Evolutionary conservation across 1,284 basidiomycete species (phyloP).

Genomic region (Xanthoconium separans): DNA sequence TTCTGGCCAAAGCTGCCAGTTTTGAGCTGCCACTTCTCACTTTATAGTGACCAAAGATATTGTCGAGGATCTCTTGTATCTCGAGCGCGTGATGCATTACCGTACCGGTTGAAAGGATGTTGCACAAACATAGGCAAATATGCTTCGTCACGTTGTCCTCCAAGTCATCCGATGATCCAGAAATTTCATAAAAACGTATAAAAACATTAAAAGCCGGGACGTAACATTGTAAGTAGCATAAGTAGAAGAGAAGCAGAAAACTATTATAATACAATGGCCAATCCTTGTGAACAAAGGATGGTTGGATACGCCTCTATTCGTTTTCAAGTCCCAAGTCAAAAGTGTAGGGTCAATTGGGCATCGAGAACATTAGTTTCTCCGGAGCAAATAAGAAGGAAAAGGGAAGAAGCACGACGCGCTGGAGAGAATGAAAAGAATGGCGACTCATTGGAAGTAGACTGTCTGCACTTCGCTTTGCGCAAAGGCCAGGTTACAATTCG

Average conservation of each 20-base stretch:
- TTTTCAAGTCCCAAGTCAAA: neutral
- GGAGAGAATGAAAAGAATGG: neutral
- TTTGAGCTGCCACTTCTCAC: neutral
- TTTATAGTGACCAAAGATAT: too few species aligned
- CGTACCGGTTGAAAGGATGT: too few species aligned
- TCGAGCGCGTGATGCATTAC: too few species aligned
- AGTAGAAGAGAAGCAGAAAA: neutral
- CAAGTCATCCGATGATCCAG: neutral
- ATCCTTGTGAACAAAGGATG: neutral
- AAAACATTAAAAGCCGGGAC: neutral
- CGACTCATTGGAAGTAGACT: slow-evolving; percentile 76
- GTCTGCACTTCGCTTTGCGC: slow-evolving; percentile 85
- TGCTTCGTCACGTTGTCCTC: too few species aligned
- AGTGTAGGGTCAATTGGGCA: neutral
- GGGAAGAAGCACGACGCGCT: too few species aligned
- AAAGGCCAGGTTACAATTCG: slow-evolving; percentile 85
- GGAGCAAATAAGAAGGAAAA: neutral
- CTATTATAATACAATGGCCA: neutral
- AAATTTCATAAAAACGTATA: slow-evolving; percentile 17
- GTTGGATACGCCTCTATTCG: neutral
- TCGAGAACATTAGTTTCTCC: slow-evolving; percentile 11
- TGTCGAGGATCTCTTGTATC: too few species aligned
- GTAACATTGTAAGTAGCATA: neutral
- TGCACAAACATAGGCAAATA: too few species aligned
- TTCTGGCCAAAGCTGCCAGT: too few species aligned